Base-by-base conservation (phyloP, 805 yeast species). In the Lachancea sp. region DNA sequence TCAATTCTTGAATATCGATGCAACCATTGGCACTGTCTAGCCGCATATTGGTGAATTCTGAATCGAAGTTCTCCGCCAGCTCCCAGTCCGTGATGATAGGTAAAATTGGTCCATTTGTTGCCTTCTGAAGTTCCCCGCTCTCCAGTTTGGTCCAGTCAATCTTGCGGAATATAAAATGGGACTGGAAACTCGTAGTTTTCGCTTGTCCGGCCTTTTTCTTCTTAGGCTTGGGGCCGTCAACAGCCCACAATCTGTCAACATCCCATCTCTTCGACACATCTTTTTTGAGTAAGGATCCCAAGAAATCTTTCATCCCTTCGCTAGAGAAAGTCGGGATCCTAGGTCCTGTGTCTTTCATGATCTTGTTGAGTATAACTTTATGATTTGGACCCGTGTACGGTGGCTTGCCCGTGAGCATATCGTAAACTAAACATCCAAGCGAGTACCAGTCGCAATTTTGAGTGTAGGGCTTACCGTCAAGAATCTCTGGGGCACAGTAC, bases 401-500 rank as follows among this genome's bases (percentile, higher is more conserved):
- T 0, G 96, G 95, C 39, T 81, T 73, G 0, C 96, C 96, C 0
- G 90, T 82, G 41, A 88, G 69, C 75, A 88, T 74, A 60, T 89
- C 95, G 56, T 68, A 85, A 40, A 82, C 68, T 6, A 88, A 82
- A 38, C 95, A 84, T 0, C 96, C 96, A 29, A 89, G 66, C 0
- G 95, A 86, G 88, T 95, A 88, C 85, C 95, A 87, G 62, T 88
- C 96, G 40, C 89, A 93, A 27, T 79, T 73, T 44, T 78, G 82
- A 54, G 83, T 88, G 62, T 88, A 89, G 15, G 79, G 77, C 53
- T 81, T 75, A 18, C 95, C 95, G 47, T 75, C 77, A 22, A 88
- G 68, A 27, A 89, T 82, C 60, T 88, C 96, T 2, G 96, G 96
- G 0, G 96, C 96, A 81, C 88, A 63, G 36, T 69, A 66, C 44